These are phyloP conservation scores for Aspergillus sergii DNA, from an alignment of 2,329 filamentous ascomycete genomes.

Conservation along the genomic window DNA sequence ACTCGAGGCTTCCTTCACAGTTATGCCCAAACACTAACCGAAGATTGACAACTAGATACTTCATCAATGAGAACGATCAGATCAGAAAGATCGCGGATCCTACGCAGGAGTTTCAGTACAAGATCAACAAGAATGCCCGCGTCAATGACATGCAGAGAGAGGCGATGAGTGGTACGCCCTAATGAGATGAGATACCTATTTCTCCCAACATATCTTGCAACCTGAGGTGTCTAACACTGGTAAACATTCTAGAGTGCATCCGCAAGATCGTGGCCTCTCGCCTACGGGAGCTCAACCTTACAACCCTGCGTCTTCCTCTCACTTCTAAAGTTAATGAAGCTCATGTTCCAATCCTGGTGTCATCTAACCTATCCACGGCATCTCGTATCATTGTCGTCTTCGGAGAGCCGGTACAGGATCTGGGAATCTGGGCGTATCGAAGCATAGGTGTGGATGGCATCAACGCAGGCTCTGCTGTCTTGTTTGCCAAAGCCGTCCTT, in stretches of 20 bases:
- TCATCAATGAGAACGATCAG: conserved; percentile 74
- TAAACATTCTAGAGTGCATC: conserved; percentile 50
- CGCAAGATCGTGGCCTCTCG: conserved; percentile 64
- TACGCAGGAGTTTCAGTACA: conserved; percentile 73
- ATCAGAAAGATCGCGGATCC: conserved; percentile 71
- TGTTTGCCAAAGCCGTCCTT: conserved; percentile 58
- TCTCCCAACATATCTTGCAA: conserved; percentile 3
- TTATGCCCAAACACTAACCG: neutral
- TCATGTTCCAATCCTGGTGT: conserved; percentile 71
- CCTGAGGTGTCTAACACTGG: neutral
- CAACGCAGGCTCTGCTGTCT: conserved; percentile 69
- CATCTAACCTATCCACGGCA: conserved; percentile 56
- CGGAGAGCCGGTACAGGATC: conserved; percentile 70
- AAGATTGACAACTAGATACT: conserved; percentile 61
- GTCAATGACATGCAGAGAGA: conserved; percentile 76
- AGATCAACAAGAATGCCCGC: conserved; percentile 71
- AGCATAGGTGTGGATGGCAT: conserved; percentile 67
- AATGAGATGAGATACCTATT: neutral
- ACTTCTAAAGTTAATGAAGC: conserved; percentile 52
- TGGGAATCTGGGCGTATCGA: conserved; percentile 75
- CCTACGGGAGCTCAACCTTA: conserved; percentile 62
- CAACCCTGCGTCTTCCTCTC: conserved; percentile 64
- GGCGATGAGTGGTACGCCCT: conserved; percentile 67
- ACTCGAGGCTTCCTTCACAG: neutral
- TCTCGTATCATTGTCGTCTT: conserved; percentile 73